Evolutionary conservation across 1,139 yeast genomes (phyloP).

Genomic region (Taphrina deformans): DNA sequence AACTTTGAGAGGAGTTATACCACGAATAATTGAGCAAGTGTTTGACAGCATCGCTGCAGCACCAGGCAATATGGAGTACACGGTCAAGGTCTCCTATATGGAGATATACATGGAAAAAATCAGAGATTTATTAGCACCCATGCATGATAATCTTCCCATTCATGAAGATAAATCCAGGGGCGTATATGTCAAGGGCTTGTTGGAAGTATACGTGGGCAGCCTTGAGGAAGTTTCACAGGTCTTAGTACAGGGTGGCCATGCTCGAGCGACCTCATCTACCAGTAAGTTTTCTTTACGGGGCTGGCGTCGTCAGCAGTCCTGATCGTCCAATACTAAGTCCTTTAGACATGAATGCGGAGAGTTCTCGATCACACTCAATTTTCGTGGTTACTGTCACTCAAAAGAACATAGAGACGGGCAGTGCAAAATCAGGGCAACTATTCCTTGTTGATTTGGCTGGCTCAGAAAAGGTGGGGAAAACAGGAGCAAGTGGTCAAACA

Average conservation of each 20-base stretch:
- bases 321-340: neutral
- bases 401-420: constrained; percentile 57
- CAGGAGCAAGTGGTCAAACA: constrained; percentile 74
- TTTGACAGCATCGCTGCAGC: constrained; percentile 59
- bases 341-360: constrained; percentile 63
- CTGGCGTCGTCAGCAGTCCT: too few species aligned
- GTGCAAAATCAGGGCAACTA: constrained; percentile 64
- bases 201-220: constrained; percentile 60
- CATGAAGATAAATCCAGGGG: constrained; percentile 70
- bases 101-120: constrained; percentile 81
- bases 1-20: constrained; percentile 61
- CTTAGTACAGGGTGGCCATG: constrained; percentile 57
- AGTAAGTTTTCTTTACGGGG: too few species aligned
- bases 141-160: constrained; percentile 52
- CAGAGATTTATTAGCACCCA: constrained; percentile 56
- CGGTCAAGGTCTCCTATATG: constrained; percentile 70
- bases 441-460: constrained; percentile 87
- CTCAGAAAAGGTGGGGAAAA: constrained; percentile 78
- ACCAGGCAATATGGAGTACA: constrained; percentile 60
- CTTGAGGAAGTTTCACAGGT: constrained; percentile 61
- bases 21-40: constrained; percentile 67
- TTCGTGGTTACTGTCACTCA: constrained; percentile 67
- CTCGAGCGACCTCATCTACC: constrained; percentile 63
- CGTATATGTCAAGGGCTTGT: constrained; percentile 67
- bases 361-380: constrained; percentile 81